Evolutionary conservation across 108 stramenopile species (phyloP).

Genomic region (Pseudonitzschia multiseries): DNA sequence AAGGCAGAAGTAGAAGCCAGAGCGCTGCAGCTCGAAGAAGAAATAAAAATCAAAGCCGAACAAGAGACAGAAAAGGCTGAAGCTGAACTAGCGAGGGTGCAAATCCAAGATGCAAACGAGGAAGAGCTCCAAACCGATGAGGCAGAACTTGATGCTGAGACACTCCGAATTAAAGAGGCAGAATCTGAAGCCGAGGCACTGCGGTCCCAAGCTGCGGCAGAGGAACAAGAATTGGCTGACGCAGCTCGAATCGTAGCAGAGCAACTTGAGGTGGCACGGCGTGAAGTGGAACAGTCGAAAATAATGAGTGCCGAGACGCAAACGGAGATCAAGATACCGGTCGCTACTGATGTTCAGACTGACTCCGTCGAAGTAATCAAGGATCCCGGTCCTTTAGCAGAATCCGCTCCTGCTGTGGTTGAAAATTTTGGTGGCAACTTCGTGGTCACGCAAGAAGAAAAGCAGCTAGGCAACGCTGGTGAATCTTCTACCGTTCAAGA

Average conservation of each 20-base stretch:
- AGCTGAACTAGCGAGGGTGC: not conserved
- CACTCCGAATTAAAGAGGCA: not conserved
- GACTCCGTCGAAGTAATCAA: not conserved
- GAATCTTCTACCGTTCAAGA: not conserved
- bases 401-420: not conserved
- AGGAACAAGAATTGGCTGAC: conserved; percentile 19
- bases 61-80: not conserved
- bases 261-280: conserved; percentile 5
- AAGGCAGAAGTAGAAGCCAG: not conserved
- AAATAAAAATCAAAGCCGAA: too few species aligned
- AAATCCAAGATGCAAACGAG: not conserved
- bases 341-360: not conserved
- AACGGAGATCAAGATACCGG: not conserved
- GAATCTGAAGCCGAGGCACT: not conserved
- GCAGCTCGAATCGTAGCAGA: conserved; percentile 4
- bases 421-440: conserved; percentile 9
- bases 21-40: not conserved
- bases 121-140: not conserved
- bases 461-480: not conserved
- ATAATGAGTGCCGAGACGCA: not conserved
- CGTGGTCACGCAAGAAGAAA: not conserved
- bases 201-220: not conserved
- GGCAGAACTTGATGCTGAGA: not conserved
- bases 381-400: not conserved
- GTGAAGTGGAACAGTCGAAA: not conserved